Base-by-base conservation (phyloP, 164 flowering plant genomes). In the Magnolia changhungtana region DNA sequence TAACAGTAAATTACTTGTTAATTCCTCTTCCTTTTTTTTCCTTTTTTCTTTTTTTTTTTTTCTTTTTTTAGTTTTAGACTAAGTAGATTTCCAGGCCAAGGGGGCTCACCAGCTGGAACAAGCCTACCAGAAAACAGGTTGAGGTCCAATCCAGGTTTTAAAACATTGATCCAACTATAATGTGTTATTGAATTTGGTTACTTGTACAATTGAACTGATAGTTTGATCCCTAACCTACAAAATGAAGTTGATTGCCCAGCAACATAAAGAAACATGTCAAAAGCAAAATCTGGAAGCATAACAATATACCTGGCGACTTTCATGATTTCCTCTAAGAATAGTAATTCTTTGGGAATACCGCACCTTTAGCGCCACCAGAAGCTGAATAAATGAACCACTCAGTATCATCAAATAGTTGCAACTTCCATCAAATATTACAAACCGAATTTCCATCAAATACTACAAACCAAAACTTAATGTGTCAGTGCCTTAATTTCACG, bases 301-400 rank as follows among this genome's bases (percentile, higher is more conserved):
- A 59, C 31, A 8, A 29, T 23, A 69, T 84, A 95, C 98, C 98
- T 95, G 98, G 74, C 97, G 95, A 78, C 98, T 95, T 84, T 95
- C 98, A 81, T 95, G 98, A 78, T 95, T 95, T 81, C 98, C 98
- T 81, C 98, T 85, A 37, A 95, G 90, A 84, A 95, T 93, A 11
- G 98, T 95, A 71, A 93, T 90, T 61, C 98, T 85, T 73, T 93
- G 95, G 64, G 88, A 86, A 83, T 93, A 95, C 1, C 96, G 95
- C 71, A 95, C 97, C 82, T 95, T 93, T 67, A 95, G 78, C 37
- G 97, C 96, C 74, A 95, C 98, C 78, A 95, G 79, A 23, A 95
- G 92, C 98, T 93, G 95, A 67, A 84, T 1, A 78, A 76, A 31
- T n/a, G 61, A 77, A n/a, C 24, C 58, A 74, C 64, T 72, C 50